Conservation (phyloP, 2,329 filamentous ascomycete species). For the Botrytis hyacinthi region DNA sequence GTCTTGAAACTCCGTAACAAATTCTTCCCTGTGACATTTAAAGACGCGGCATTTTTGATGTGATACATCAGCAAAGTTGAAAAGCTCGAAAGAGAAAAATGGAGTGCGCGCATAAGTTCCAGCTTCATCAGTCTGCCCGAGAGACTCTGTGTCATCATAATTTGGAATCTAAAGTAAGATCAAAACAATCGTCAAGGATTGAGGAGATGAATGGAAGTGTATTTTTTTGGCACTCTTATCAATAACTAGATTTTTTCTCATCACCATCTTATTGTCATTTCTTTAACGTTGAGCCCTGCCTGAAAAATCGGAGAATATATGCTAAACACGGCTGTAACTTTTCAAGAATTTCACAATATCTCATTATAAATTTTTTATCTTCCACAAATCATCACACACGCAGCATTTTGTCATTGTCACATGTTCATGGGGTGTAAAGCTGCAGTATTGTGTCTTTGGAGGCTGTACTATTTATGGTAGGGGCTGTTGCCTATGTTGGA, state of each 20-base stretch:
- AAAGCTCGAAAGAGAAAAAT: no score
- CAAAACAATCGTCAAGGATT: fast-evolving
- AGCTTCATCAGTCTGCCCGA: neutral
- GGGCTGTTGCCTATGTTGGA: no score
- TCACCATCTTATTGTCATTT: neutral
- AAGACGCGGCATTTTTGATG: neutral
- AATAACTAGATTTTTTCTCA: no score
- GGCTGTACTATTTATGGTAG: no score
- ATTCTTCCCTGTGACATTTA: neutral
- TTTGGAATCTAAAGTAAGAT: fast-evolving
- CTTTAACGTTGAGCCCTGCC: neutral
- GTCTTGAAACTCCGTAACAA: fast-evolving
- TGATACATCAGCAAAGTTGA: neutral
- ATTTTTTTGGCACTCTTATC: neutral
- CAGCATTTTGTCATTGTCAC: neutral
- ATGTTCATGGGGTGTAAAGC: no score
- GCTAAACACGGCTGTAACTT: neutral
- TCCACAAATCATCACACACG: neutral
- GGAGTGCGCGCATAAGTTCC: neutral
- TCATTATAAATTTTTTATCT: neutral
- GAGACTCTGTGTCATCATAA: neutral
- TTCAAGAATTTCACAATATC: neutral
- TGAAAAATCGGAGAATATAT: neutral
- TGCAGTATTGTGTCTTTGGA: no score
- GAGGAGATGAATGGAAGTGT: fast-evolving